Evolutionary conservation across 2,329 filamentous ascomycete species (phyloP).

Genomic region (Lojkania enalia): DNA sequence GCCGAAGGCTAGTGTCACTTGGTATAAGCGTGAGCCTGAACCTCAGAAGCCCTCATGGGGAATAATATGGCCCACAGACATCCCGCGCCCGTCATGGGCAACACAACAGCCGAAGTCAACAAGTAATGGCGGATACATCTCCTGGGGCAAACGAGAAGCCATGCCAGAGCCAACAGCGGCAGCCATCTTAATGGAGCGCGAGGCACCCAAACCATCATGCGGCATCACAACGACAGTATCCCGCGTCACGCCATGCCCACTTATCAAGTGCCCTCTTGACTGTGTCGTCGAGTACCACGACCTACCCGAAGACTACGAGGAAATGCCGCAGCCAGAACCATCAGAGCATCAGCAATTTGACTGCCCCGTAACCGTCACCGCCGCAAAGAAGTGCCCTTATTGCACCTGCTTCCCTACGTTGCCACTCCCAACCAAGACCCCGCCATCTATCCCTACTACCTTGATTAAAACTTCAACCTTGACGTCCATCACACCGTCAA

Average conservation of each 20-base stretch:
- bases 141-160: constrained; percentile 7
- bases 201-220: constrained; percentile 10
- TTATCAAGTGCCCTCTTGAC: constrained; percentile 8
- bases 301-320: not conserved
- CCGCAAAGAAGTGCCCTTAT: constrained; percentile 9
- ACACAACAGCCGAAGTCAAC: not conserved
- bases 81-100: not conserved
- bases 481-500: constrained; percentile 1
- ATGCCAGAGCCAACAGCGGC: constrained; percentile 15
- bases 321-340: constrained; percentile 1
- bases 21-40: constrained; percentile 4
- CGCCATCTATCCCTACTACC: not conserved
- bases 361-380: constrained; percentile 17
- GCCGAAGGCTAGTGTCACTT: constrained; percentile 2
- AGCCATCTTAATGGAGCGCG: constrained; percentile 7
- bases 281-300: not conserved
- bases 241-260: constrained; percentile 10
- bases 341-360: constrained; percentile 2
- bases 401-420: constrained; percentile 13
- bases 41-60: constrained; percentile 1
- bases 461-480: not conserved
- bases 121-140: not conserved
- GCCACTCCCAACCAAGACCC: not conserved
- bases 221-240: constrained; percentile 14
- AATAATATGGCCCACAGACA: not conserved